Percentiles rank a stretch among this genome's conserved stretches.
Conservation (phyloP, 2,329 filamentous ascomycete species). For the Xylariaceae sp. region DNA sequence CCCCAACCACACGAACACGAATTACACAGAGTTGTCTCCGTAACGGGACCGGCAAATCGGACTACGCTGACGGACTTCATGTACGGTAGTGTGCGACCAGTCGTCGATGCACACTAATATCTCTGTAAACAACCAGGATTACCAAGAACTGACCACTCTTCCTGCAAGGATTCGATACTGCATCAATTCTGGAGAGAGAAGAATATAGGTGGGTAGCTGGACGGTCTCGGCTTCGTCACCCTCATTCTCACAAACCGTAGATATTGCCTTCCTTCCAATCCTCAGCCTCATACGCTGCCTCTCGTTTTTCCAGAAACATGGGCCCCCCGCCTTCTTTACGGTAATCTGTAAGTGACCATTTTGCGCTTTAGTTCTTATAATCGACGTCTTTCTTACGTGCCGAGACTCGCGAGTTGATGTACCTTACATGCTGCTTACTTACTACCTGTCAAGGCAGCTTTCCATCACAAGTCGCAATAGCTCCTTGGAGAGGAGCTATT, state of each 20-base stretch:
- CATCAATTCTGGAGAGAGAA: conserved; percentile 17
- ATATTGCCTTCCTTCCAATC: conserved; percentile 3
- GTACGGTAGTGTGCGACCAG: conserved; percentile 8
- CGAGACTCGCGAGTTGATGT: conserved; percentile 1
- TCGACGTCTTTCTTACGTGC: conserved; percentile 8
- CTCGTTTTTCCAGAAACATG: conserved; percentile 6
- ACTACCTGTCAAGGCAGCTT: not conserved
- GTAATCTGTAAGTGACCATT: not conserved
- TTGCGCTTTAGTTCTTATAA: not conserved
- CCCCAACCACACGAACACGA: too few species aligned
- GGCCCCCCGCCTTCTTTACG: conserved; percentile 9
- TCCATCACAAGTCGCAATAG: not conserved
- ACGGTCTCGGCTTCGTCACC: conserved; percentile 6
- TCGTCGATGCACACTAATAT: conserved; percentile 19
- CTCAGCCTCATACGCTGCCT: conserved; percentile 18
- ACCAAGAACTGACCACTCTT: conserved; percentile 7
- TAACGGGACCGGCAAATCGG: conserved; percentile 15
- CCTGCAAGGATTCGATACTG: conserved; percentile 25
- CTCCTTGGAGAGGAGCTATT: not conserved
- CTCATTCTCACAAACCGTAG: conserved; percentile 4
- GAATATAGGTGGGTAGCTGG: conserved; percentile 5
- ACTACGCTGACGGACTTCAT: conserved; percentile 16
- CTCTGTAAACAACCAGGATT: not conserved
- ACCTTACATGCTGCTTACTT: not conserved
- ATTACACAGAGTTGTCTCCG: conserved; percentile 3